Evolutionary conservation across 1,139 yeast genomes (phyloP), one percentile per base, ranked within the genome.

Genomic region (Scheffersomyces insectosa): DNA sequence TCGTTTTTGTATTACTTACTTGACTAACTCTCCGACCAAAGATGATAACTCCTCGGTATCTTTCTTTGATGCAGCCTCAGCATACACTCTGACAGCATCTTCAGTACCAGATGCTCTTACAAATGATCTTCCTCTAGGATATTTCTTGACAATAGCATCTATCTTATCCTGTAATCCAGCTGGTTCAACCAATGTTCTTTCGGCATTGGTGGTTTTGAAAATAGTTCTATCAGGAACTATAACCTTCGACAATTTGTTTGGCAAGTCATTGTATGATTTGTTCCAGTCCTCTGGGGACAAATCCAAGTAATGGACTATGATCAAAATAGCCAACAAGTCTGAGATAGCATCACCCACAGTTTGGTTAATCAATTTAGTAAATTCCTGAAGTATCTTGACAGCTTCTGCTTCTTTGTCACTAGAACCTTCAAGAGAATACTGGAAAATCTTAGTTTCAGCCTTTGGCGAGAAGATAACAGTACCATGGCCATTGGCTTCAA

Each of bases 401-500:
- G 89, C 81, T 37, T 75, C 76, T 33, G 58, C 53, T 7, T 63
- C 63, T 16, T 57, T 50, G 6, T 40, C 40, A 12, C 52, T 45
- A 9, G 43, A 42, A 2, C 63, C 38, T 33, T 60, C 48, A 43
- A 62, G 13, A 32, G 60, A 46, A 46, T 66, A 64, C 10, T 48
- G 55, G 40, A 64, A 63, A 23, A 66, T 62, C 34, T 62, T 56
- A 30, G 57, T 63, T 50, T 72, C 78, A 43, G 78, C 88, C 14
- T 76, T 75, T 0, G 79, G 75, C 5, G 88, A 80, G 60, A 93
- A 95, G 15, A 90, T 70, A 4, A 93, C 96, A 0, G 99, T 95
- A 11, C 99, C 99, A 59, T 93, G 99, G n/a, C 99, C 99, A 60
- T 93, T 93, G 41, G 99, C 99, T 70, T 93, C 99, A 57, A 93